Evolutionary conservation across 2,329 filamentous ascomycete genomes (phyloP).

Genomic region (Fusarium sp.): DNA sequence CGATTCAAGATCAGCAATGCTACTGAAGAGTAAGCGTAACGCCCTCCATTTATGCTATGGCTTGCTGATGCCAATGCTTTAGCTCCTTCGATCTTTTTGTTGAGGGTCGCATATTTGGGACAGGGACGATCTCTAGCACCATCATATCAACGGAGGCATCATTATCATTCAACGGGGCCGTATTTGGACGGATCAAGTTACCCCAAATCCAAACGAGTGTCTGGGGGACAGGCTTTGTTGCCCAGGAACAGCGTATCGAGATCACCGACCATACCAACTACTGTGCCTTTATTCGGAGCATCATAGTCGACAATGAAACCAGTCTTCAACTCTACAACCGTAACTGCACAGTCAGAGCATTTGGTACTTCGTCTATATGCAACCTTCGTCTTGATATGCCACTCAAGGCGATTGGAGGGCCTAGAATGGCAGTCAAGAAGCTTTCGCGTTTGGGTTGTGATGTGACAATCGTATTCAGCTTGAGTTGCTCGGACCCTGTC

Average conservation of each 20-base stretch:
- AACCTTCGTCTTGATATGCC: conserved; percentile 41
- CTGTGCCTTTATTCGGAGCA: conserved; percentile 46
- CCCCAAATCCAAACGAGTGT: conserved; percentile 46
- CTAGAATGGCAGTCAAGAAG: conserved; percentile 35
- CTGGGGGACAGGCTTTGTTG: conserved; percentile 42
- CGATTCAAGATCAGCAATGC: conserved; percentile 46
- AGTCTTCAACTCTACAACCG: conserved; percentile 45
- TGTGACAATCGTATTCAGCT: conserved; percentile 37
- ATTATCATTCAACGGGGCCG: conserved; percentile 44
- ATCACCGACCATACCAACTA: conserved; percentile 46
- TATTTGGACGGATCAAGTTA: conserved; percentile 46
- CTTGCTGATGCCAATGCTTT: not conserved
- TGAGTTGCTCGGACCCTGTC: conserved; percentile 46
- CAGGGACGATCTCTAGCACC: conserved; percentile 46
- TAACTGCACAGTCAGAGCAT: conserved; percentile 41
- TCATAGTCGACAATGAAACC: conserved; percentile 44
- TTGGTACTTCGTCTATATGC: conserved; percentile 37
- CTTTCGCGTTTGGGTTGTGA: conserved; percentile 27
- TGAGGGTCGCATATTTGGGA: conserved; percentile 45
- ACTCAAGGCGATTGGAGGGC: conserved; percentile 44
- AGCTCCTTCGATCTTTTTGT: conserved; percentile 48
- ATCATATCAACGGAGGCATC: conserved; percentile 45
- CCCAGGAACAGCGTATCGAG: conserved; percentile 43
- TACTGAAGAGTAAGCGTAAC: conserved; percentile 44
- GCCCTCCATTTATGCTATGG: not conserved